These are phyloP conservation scores for Alternaria arbusti DNA, from an alignment of 2,329 filamentous ascomycete species.

Conservation along the genomic window DNA sequence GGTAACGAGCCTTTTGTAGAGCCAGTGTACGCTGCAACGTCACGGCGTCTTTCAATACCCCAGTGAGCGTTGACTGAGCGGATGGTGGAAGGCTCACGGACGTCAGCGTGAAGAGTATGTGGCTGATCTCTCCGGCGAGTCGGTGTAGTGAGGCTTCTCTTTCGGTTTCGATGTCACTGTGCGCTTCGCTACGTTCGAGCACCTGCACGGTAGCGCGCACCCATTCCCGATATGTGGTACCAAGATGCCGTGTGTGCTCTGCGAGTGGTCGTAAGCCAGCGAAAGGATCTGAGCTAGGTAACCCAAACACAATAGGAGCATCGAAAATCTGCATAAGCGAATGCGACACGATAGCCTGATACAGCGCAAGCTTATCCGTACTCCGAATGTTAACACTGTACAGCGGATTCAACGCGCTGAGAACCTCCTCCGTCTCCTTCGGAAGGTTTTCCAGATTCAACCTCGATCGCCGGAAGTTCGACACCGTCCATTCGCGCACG, in stretches of 20 bases:
- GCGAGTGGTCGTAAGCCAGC: slow-evolving; percentile 25
- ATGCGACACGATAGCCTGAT: slow-evolving; percentile 39
- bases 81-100: slow-evolving; percentile 19
- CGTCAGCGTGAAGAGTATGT: slow-evolving; percentile 32
- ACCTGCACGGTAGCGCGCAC: slow-evolving; percentile 36
- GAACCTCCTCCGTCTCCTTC: slow-evolving; percentile 18
- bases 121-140: slow-evolving; percentile 26
- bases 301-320: slow-evolving; percentile 33
- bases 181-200: slow-evolving; percentile 25
- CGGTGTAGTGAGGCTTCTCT: slow-evolving; percentile 21
- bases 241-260: slow-evolving; percentile 20
- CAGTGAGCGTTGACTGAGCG: slow-evolving; percentile 26
- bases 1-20: slow-evolving; percentile 42
- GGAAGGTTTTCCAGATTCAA: slow-evolving; percentile 43
- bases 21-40: slow-evolving; percentile 35
- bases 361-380: slow-evolving; percentile 39
- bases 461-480: slow-evolving; percentile 69
- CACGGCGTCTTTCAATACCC: slow-evolving; percentile 32
- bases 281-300: slow-evolving; percentile 30
- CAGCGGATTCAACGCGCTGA: slow-evolving; percentile 25
- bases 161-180: slow-evolving; percentile 14
- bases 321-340: slow-evolving; percentile 38
- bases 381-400: slow-evolving; percentile 16
- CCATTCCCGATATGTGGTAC: slow-evolving; percentile 36
- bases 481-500: slow-evolving; percentile 76